Percentiles rank a stretch among this genome's conserved stretches.
These are phyloP conservation scores for Kockiozyma suomiensis DNA, from an alignment of 805 yeast species.

Conservation along the genomic window DNA sequence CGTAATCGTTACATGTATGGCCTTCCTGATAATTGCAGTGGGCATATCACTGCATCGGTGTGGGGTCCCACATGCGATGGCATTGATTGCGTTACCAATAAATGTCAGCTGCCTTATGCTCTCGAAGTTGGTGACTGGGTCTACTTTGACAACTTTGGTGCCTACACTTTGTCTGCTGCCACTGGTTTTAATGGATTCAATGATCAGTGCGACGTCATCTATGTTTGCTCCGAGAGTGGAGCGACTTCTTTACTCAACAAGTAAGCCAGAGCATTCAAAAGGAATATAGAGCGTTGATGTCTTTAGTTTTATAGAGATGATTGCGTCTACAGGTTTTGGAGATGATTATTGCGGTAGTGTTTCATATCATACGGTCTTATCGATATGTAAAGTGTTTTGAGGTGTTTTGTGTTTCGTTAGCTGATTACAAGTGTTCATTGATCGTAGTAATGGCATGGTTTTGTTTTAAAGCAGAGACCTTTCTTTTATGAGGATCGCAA, in stretches of 20 bases:
- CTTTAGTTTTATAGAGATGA: too few relatives aligned
- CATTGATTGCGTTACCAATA: slow-evolving; percentile 72
- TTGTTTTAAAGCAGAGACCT: too few relatives aligned
- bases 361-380: not conserved
- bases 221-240: slow-evolving; percentile 54
- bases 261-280: not conserved
- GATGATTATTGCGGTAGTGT: not conserved
- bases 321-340: not conserved
- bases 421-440: not conserved
- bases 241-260: slow-evolving; percentile 25
- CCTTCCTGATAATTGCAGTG: slow-evolving; percentile 27
- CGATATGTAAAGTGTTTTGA: not conserved
- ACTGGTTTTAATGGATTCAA: slow-evolving; percentile 90
- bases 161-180: slow-evolving; percentile 91
- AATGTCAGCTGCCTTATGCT: slow-evolving; percentile 56
- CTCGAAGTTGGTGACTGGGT: slow-evolving; percentile 90
- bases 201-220: slow-evolving; percentile 57
- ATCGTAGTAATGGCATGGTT: not conserved
- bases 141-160: slow-evolving; percentile 80
- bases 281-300: too few relatives aligned
- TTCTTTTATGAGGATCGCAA: too few relatives aligned
- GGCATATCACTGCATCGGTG: slow-evolving; percentile 52
- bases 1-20: slow-evolving; percentile 48
- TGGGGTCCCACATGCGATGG: slow-evolving; percentile 99
- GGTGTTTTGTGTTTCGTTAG: not conserved